These are phyloP conservation scores for Talinum fruticosum DNA, from an alignment of 148 eudicot species.

Conservation along the genomic window DNA sequence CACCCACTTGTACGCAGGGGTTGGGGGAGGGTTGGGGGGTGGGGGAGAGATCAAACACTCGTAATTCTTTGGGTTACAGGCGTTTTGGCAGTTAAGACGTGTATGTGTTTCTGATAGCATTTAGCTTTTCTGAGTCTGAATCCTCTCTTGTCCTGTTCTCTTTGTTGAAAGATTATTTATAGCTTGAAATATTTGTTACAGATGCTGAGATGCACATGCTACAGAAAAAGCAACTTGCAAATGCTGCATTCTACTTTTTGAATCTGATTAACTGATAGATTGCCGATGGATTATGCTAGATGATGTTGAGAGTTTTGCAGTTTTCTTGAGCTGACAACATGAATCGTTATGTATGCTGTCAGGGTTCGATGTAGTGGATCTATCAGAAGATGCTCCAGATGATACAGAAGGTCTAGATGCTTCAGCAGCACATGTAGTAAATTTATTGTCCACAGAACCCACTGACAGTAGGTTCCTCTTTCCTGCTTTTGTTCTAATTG, in stretches of 20 bases:
- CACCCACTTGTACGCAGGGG: too few relatives aligned
- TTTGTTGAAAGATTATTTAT: background rate
- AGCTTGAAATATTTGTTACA: background rate
- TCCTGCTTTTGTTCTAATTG: background rate
- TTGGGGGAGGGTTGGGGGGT: too few relatives aligned
- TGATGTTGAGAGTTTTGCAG: background rate
- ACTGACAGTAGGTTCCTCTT: constrained; percentile 57
- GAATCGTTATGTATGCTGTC: constrained; percentile 11
- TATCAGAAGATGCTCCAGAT: constrained; percentile 70
- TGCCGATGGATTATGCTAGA: constrained; percentile 1
- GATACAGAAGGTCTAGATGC: constrained; percentile 91
- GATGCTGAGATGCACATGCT: background rate
- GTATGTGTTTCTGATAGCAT: background rate
- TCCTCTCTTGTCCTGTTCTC: background rate
- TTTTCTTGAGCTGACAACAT: constrained; percentile 14
- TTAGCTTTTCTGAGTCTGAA: background rate
- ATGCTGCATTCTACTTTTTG: background rate
- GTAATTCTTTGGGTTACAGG: too few relatives aligned
- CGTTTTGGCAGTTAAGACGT: background rate
- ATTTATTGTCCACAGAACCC: constrained; percentile 87
- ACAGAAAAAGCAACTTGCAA: background rate
- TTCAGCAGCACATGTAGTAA: constrained; percentile 85
- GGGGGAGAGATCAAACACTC: too few relatives aligned
- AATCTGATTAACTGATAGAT: background rate
- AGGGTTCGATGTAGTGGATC: constrained; percentile 93